Evolutionary conservation across 176 grass and related monocot species (phyloP).

Genomic region (Carex parvula): DNA sequence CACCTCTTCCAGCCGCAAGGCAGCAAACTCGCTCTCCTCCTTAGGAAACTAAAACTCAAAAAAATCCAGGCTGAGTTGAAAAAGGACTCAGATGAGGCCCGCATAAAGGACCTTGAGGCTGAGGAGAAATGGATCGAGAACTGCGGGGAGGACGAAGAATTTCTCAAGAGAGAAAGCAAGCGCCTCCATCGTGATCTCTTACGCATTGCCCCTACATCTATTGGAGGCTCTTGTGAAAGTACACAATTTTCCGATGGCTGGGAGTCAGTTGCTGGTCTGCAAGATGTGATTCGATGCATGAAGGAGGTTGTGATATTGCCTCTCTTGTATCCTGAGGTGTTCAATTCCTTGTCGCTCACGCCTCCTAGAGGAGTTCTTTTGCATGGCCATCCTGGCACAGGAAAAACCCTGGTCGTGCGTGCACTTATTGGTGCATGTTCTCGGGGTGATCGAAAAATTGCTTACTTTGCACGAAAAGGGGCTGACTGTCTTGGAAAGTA

Average conservation of each 20-base stretch:
- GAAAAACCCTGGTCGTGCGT: constrained; percentile 90
- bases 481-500: constrained; percentile 99
- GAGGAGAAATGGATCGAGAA: constrained; percentile 99
- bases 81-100: constrained; percentile 71
- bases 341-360: constrained; percentile 63
- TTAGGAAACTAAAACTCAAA: constrained; percentile 80
- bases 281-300: constrained; percentile 84
- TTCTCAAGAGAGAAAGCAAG: constrained; percentile 89
- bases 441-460: constrained; percentile 75
- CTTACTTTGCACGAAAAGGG: constrained; percentile 98
- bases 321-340: constrained; percentile 86
- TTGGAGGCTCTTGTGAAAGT: constrained; percentile 75
- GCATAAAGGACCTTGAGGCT: constrained; percentile 75
- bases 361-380: constrained; percentile 95
- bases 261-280: constrained; percentile 97
- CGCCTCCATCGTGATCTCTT: constrained; percentile 85
- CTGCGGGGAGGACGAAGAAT: constrained; percentile 97
- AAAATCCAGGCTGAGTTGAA: constrained; percentile 73
- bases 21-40: constrained; percentile 47
- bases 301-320: constrained; percentile 95
- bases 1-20: constrained; percentile 89
- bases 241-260: constrained; percentile 58
- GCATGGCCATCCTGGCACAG: constrained; percentile 93
- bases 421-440: constrained; percentile 96
- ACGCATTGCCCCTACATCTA: constrained; percentile 86